phyloP scores from a whole-genome alignment of 2,329 filamentous ascomycete genomes.

The Elsinoe ampelina region DNA sequence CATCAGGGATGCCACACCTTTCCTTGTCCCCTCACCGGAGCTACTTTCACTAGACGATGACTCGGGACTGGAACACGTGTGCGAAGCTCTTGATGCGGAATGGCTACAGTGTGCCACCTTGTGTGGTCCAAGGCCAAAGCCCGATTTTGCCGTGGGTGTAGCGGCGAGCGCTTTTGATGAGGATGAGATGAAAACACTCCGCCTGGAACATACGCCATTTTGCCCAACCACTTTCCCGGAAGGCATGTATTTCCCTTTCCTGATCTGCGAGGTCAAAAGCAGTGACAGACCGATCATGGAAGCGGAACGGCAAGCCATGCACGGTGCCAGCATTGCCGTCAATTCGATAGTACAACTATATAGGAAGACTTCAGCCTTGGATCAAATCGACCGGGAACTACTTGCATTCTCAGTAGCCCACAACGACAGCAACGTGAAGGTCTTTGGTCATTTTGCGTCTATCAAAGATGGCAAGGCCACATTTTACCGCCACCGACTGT shows the following conservation, averaged over 20 bases:
- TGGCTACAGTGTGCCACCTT: slow-evolving; percentile 15
- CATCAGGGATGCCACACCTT: slow-evolving; percentile 14
- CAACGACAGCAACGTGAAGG: background rate
- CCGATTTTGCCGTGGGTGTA: slow-evolving; percentile 15
- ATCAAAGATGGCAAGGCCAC: background rate
- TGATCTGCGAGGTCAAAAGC: slow-evolving; percentile 17
- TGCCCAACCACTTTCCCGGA: slow-evolving; percentile 14
- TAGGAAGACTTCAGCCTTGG: slow-evolving; percentile 2
- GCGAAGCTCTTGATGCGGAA: slow-evolving; percentile 14
- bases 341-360: slow-evolving; percentile 16
- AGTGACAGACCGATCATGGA: slow-evolving; percentile 15
- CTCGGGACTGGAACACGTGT: slow-evolving; percentile 5
- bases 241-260: slow-evolving; percentile 17
- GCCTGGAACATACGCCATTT: slow-evolving; percentile 8
- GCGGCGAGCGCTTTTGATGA: slow-evolving; percentile 12
- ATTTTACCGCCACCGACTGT: background rate
- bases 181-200: slow-evolving; percentile 15
- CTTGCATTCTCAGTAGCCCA: background rate
- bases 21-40: slow-evolving; percentile 17
- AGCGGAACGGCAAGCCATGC: slow-evolving; percentile 17
- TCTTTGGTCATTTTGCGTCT: background rate
- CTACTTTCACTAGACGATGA: slow-evolving; percentile 2
- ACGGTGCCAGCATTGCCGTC: slow-evolving; percentile 17
- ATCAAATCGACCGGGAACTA: background rate
- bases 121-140: slow-evolving; percentile 15